phyloP scores from a whole-genome alignment of 352 stramenopile genomes.

The Pythium folliculosum region DNA sequence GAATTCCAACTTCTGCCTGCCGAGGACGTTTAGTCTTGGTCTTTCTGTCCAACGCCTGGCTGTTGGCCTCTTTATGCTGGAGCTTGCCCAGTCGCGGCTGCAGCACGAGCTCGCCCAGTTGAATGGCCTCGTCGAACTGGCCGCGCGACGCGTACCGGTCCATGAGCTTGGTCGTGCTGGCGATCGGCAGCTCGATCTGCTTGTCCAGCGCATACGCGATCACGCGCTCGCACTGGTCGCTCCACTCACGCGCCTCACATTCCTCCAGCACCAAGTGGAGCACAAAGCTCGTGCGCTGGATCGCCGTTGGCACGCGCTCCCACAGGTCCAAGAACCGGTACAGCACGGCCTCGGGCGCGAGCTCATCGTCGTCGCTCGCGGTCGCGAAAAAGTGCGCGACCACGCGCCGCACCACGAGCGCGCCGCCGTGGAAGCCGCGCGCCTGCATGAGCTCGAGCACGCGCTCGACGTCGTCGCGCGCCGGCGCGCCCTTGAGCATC shows the following conservation, averaged over 20 bases:
- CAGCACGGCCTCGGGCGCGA: conserved; percentile 11
- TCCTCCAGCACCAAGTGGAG: conserved; percentile 18
- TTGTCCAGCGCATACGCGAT: conserved; percentile 12
- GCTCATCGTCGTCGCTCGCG: conserved; percentile 25
- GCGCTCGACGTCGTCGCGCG: conserved; percentile 34
- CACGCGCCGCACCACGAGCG: conserved; percentile 37
- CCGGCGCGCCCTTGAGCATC: conserved; percentile 48
- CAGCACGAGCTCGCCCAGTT: conserved; percentile 18
- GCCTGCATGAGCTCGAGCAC: conserved; percentile 49
- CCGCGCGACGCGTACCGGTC: conserved; percentile 7
- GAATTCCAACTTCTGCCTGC: background rate
- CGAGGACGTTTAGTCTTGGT: background rate
- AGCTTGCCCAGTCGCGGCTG: background rate
- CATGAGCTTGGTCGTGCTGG: conserved; percentile 7
- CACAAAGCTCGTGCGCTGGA: conserved; percentile 17
- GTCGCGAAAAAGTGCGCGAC: conserved; percentile 26
- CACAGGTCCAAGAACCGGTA: conserved; percentile 18
- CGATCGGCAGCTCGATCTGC: conserved; percentile 8
- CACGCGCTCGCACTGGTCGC: conserved; percentile 12
- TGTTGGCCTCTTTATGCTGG: too few relatives aligned
- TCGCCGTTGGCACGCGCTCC: conserved; percentile 5
- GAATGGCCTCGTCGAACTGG: conserved; percentile 10
- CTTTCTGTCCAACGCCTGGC: background rate
- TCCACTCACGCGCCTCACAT: conserved; percentile 11
- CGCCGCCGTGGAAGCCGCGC: conserved; percentile 30